Base-by-base conservation (phyloP, 768 basidiomycete species). In the Tylopilus balloui region DNA sequence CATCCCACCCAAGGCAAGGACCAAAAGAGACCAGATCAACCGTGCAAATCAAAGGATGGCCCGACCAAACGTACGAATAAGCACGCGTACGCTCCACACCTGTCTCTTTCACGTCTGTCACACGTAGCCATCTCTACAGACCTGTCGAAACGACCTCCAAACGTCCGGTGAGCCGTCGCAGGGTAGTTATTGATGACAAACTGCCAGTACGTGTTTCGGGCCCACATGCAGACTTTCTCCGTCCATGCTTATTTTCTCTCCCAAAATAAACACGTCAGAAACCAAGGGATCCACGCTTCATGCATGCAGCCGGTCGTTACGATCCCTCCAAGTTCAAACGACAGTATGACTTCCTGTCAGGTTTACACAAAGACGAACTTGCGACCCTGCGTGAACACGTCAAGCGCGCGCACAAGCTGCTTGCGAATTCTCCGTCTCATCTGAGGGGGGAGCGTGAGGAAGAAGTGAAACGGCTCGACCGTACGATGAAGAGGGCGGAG, bases 241-340 rank as follows among this genome's bases (percentile, higher is more conserved):
- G 23, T 28, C 15, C 12, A 17, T 29, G 15, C 14, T 27, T 4
- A 34, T 21, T 20, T 29, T 32, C 50, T n/a, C n/a, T n/a, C n/a
- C n/a, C 31, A 3, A 13, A 14, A 5, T 14, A 15, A 6, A 6
- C 32, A 32, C 8, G 31, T 48, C 44, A 94, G 92, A 79, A 84
- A 68, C 65, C 83, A 13, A 80, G 92, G 25, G 93, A 97, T 69
- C 93, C 94, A 1, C 81, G 93, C 40, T 97, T 97, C 69, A 71
- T 86, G 23, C 76, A 81, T 23, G 68, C 86, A 9, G 74, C 86
- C 13, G 92, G 92, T 13, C 73, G 80, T 52, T 82, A 86, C 56
- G 79, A 84, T 14, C 58, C 75, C 0, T 68, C 81, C 39, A 79
- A 80, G 28, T 93, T 90, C 64, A 78, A 74, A 17, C 63, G 78